These are phyloP conservation scores for Oryza brachyantha DNA, from an alignment of 176 grass and related monocot genomes.

Conservation along the genomic window DNA sequence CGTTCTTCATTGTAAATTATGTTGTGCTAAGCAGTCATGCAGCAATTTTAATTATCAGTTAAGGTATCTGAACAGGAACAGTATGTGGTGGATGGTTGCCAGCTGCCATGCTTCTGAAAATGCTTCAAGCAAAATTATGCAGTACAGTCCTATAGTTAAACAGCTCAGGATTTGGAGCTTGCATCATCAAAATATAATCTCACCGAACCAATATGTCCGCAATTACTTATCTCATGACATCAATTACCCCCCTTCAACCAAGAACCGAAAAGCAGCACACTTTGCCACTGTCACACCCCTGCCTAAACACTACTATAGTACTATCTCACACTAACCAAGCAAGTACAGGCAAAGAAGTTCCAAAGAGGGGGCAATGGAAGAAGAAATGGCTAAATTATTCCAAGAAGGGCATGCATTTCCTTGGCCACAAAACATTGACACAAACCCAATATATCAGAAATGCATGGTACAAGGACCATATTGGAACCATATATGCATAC, in stretches of 20 bases:
- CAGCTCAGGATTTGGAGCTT: background rate
- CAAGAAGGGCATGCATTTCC: conserved; percentile 15
- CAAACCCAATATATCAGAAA: background rate
- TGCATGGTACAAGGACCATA: conserved; percentile 1
- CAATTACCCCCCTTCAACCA: background rate
- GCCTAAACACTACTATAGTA: background rate
- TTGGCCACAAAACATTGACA: background rate
- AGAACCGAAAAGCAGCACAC: background rate
- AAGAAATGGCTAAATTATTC: background rate
- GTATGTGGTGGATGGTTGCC: no score
- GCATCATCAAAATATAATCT: conserved; percentile 2
- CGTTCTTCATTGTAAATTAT: no score
- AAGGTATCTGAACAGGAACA: background rate
- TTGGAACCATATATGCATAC: background rate
- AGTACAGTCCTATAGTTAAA: background rate
- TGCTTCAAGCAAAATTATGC: background rate
- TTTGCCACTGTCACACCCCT: background rate
- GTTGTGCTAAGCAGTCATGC: no score
- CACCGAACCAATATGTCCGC: conserved; percentile 32
- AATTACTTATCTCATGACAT: conserved; percentile 1
- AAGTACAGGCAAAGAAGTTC: conserved; percentile 18
- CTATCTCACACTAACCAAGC: conserved; percentile 9
- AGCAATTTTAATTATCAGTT: background rate
- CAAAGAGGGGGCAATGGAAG: background rate
- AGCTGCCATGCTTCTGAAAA: background rate